phyloP scores from a whole-genome alignment of 352 stramenopile genomes.

The Phytophthora kernoviae region DNA sequence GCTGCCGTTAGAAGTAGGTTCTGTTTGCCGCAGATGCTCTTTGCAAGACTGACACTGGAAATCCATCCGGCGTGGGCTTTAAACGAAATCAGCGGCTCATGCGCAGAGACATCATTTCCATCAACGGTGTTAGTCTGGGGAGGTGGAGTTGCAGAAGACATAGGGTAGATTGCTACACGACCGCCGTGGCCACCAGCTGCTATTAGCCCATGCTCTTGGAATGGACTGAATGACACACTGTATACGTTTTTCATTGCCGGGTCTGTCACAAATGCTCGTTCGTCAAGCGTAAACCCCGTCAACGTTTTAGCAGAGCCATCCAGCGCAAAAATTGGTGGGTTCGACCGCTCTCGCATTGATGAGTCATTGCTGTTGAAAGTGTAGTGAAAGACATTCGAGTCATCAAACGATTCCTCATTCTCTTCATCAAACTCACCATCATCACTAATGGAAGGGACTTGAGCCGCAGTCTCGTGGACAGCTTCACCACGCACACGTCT shows the following conservation, averaged over 20 bases:
- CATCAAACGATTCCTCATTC: constrained; percentile 28
- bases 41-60: constrained; percentile 48
- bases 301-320: constrained; percentile 5
- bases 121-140: constrained; percentile 13
- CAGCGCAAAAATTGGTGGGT: not conserved
- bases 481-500: constrained; percentile 36
- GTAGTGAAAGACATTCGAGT: constrained; percentile 42
- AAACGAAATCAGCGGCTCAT: constrained; percentile 54
- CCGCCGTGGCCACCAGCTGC: constrained; percentile 49
- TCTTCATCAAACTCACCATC: constrained; percentile 9
- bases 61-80: constrained; percentile 59
- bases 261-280: constrained; percentile 30
- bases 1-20: constrained; percentile 55
- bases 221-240: constrained; percentile 48
- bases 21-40: constrained; percentile 20
- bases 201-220: constrained; percentile 41
- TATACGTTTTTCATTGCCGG: constrained; percentile 50
- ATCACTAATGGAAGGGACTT: not conserved
- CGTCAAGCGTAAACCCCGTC: constrained; percentile 29
- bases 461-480: constrained; percentile 4
- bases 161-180: constrained; percentile 51
- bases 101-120: constrained; percentile 11
- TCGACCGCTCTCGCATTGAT: not conserved
- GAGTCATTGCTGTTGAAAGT: constrained; percentile 16
- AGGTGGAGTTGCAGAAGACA: constrained; percentile 4